phyloP scores from a whole-genome alignment of 768 basidiomycete species.

The Phanerochaete sordida region DNA sequence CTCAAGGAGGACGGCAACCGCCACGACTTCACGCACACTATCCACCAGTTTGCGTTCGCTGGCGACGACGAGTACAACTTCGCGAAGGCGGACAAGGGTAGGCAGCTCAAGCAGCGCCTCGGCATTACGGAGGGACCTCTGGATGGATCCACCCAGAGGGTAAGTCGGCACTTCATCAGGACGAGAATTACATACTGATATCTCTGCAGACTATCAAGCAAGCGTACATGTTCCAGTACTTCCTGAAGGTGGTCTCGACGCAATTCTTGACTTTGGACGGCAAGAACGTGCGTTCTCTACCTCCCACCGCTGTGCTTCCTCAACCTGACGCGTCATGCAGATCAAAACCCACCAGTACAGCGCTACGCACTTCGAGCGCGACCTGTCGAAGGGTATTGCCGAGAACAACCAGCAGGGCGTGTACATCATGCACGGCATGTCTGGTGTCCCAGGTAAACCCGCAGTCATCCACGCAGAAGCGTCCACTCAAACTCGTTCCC shows the following conservation, averaged over 20 bases:
- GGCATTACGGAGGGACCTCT: constrained; percentile 77
- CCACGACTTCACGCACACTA: constrained; percentile 90
- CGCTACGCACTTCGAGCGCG: constrained; percentile 93
- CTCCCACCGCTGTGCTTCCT: not conserved
- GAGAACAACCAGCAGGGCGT: constrained; percentile 62
- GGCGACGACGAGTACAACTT: constrained; percentile 80
- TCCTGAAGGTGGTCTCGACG: constrained; percentile 97
- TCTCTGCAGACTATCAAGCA: constrained; percentile 61
- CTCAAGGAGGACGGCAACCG: constrained; percentile 81
- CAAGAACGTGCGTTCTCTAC: constrained; percentile 45
- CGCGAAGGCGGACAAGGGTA: constrained; percentile 57
- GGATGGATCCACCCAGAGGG: constrained; percentile 58
- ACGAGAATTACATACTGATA: constrained; percentile 1
- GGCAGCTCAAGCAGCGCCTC: constrained; percentile 64
- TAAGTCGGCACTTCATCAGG: constrained; percentile 27
- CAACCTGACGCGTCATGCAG: constrained; percentile 28
- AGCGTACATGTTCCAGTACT: constrained; percentile 98
- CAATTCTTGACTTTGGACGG: constrained; percentile 85
- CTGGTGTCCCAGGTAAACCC: constrained; percentile 60
- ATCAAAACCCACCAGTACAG: constrained; percentile 94
- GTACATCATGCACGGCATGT: constrained; percentile 68
- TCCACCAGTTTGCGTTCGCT: constrained; percentile 80
- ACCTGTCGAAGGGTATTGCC: constrained; percentile 61
- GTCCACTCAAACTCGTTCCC: not conserved
- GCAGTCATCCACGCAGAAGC: not conserved